Percentiles rank a stretch among this genome's conserved stretches.
Conservation (phyloP, 176 grass and related monocot genomes). For the Stipa capillata region DNA sequence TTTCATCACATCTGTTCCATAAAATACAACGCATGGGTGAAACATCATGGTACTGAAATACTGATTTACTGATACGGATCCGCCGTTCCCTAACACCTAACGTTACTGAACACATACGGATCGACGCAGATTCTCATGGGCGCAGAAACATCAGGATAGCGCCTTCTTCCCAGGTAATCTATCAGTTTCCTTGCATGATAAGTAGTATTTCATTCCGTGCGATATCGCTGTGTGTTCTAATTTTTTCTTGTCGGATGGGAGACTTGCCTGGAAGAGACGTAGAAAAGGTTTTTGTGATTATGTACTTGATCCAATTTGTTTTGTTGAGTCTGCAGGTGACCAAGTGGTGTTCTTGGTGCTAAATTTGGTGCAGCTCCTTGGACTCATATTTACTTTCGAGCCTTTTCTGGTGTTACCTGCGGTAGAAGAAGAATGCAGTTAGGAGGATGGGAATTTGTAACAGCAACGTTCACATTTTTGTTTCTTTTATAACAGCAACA, state of each 20-base stretch:
- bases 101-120: neutral
- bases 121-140: neutral
- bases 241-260: neutral
- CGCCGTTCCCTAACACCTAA: neutral
- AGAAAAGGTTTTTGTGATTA: neutral
- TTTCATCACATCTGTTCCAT: neutral
- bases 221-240: neutral
- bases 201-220: neutral
- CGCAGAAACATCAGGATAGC: constrained; percentile 4
- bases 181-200: neutral
- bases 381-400: constrained; percentile 21
- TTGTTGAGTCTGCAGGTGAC: constrained; percentile 14
- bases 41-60: neutral
- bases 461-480: neutral
- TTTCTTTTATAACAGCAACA: neutral
- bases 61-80: neutral
- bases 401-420: constrained; percentile 36
- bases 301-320: neutral
- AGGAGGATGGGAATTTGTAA: neutral
- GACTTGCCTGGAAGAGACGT: neutral
- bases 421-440: neutral
- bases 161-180: neutral
- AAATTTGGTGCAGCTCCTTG: constrained; percentile 30
- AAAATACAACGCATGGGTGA: neutral
- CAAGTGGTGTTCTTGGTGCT: constrained; percentile 34